Percentiles rank a stretch among this genome's conserved stretches.
phyloP scores from a whole-genome alignment of 2,329 filamentous ascomycete species.

The Domatiomyces catenatus region DNA sequence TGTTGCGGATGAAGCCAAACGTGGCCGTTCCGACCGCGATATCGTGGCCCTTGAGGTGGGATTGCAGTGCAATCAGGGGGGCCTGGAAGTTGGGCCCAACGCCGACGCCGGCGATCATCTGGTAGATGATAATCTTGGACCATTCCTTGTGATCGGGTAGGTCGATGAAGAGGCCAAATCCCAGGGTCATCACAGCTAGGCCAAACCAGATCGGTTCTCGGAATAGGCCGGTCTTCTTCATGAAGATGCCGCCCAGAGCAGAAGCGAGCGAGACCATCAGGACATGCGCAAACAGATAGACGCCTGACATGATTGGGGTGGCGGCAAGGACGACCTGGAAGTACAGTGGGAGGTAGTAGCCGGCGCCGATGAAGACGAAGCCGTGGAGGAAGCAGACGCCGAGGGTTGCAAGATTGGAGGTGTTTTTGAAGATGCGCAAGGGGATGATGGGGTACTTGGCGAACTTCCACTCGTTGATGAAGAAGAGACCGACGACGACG shows the following conservation, averaged over 20 bases:
- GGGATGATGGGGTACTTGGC: constrained; percentile 52
- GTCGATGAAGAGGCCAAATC: constrained; percentile 50
- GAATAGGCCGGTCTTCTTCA: constrained; percentile 58
- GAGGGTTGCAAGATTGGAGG: constrained; percentile 40
- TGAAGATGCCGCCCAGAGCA: constrained; percentile 47
- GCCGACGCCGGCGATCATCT: constrained; percentile 45
- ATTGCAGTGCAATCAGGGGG: constrained; percentile 49
- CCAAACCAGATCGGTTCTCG: constrained; percentile 45
- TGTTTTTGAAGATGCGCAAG: constrained; percentile 26
- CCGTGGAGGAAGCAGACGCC: constrained; percentile 57
- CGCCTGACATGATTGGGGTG: constrained; percentile 54
- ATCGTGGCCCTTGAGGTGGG: constrained; percentile 43
- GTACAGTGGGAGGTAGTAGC: constrained; percentile 73
- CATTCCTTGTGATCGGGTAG: constrained; percentile 38
- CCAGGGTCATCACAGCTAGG: constrained; percentile 45
- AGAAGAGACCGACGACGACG: constrained; percentile 32
- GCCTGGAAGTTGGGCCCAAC: constrained; percentile 49
- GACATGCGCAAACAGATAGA: constrained; percentile 58
- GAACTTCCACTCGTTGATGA: constrained; percentile 44
- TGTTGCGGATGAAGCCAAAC: constrained; percentile 39
- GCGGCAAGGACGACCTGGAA: constrained; percentile 62
- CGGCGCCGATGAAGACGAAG: constrained; percentile 59
- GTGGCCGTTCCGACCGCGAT: constrained; percentile 44
- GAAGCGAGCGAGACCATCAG: constrained; percentile 51
- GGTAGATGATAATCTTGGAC: constrained; percentile 36